These are phyloP conservation scores for Amphirosellinia nigrospora DNA, from an alignment of 495 filamentous ascomycete species.

Conservation along the genomic window DNA sequence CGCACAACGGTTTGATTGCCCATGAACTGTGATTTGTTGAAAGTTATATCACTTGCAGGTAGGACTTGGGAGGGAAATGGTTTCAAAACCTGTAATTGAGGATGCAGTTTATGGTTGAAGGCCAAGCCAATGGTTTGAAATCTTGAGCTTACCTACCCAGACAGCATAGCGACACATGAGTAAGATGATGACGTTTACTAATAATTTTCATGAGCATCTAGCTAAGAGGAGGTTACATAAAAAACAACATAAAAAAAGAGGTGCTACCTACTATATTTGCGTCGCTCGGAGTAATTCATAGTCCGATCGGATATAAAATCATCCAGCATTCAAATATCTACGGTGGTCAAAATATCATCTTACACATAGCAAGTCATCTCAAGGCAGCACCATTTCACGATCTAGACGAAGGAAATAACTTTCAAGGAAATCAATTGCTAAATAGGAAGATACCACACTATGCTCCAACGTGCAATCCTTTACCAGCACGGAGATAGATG, in stretches of 20 bases:
- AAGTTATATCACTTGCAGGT: background rate
- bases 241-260: too few species aligned
- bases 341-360: too few species aligned
- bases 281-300: background rate
- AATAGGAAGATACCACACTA: constrained; percentile 8
- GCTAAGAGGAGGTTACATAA: background rate
- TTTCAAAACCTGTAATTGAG: background rate
- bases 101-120: background rate
- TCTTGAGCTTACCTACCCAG: background rate
- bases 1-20: too few species aligned
- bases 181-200: too few species aligned
- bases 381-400: too few species aligned
- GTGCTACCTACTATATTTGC: too few species aligned
- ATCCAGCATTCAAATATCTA: too few species aligned
- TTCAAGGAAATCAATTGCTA: background rate
- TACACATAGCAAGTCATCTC: too few species aligned
- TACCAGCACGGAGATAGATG: background rate
- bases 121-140: background rate
- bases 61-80: too few species aligned
- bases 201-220: too few species aligned
- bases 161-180: too few species aligned
- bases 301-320: background rate
- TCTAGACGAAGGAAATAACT: background rate
- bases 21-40: constrained; percentile 5
- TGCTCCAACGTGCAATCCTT: background rate